Evolutionary conservation across 1,139 yeast genomes (phyloP).

Genomic region (Nadsonia commutata): DNA sequence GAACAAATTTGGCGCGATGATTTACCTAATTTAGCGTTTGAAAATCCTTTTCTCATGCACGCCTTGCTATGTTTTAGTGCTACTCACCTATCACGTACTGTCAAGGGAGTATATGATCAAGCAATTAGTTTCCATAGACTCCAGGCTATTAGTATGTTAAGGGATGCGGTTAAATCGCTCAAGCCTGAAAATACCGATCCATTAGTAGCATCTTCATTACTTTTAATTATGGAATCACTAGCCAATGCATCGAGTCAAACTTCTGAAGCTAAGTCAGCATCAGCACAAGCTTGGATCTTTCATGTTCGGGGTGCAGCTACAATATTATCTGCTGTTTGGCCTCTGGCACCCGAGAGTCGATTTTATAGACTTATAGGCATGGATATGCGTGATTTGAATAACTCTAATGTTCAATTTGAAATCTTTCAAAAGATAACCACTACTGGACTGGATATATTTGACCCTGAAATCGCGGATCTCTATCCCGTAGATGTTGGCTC

Average conservation of each 20-base stretch:
- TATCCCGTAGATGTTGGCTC: constrained; percentile 75
- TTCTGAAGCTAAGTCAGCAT: constrained; percentile 33
- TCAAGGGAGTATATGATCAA: constrained; percentile 46
- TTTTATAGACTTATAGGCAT: constrained; percentile 29
- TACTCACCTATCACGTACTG: constrained; percentile 63
- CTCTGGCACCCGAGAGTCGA: constrained; percentile 52
- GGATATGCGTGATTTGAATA: constrained; percentile 56
- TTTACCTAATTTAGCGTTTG: constrained; percentile 77
- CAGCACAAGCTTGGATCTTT: constrained; percentile 93
- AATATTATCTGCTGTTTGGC: constrained; percentile 88
- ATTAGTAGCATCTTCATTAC: constrained; percentile 77
- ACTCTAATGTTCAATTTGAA: constrained; percentile 4
- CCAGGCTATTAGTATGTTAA: constrained; percentile 61
- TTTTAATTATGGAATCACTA: constrained; percentile 79
- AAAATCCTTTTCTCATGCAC: constrained; percentile 85
- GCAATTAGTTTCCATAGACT: constrained; percentile 80
- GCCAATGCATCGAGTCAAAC: constrained; percentile 66
- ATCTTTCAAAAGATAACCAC: constrained; percentile 4
- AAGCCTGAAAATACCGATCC: constrained; percentile 83
- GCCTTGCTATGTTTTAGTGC: constrained; percentile 82
- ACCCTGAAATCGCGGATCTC: constrained; percentile 66
- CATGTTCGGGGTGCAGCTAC: constrained; percentile 97
- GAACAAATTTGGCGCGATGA: constrained; percentile 77
- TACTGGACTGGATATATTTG: constrained; percentile 53
- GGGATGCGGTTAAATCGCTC: constrained; percentile 78